Percentiles rank a stretch among this genome's conserved stretches.
Conservation (phyloP, 805 yeast genomes). For the Wickerhamia fluorescens region DNA sequence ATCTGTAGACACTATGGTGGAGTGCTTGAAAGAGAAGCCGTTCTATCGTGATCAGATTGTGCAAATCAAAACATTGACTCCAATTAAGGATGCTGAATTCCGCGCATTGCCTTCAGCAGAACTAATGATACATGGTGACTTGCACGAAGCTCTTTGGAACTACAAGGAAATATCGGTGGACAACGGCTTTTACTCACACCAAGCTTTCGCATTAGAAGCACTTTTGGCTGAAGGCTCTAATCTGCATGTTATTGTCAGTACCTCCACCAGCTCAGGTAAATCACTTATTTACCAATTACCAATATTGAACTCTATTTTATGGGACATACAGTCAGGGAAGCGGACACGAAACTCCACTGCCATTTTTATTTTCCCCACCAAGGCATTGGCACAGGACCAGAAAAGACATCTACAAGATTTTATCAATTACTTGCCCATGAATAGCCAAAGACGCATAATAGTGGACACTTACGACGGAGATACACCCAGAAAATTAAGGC, state of each 20-base stretch:
- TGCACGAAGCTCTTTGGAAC: conserved; percentile 41
- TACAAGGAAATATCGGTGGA: conserved; percentile 38
- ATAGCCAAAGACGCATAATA: conserved; percentile 32
- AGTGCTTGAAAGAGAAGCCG: conserved; percentile 37
- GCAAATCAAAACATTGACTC: conserved; percentile 39
- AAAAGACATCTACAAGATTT: conserved; percentile 66
- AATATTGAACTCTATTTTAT: conserved; percentile 44
- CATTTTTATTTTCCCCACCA: conserved; percentile 90
- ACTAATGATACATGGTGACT: conserved; percentile 42
- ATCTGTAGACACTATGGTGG: conserved; percentile 43
- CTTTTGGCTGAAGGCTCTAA: conserved; percentile 32
- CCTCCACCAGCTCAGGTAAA: conserved; percentile 95
- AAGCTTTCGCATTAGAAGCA: conserved; percentile 65
- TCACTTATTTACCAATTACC: conserved; percentile 90
- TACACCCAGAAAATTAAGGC: conserved; percentile 55
- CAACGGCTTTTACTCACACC: conserved; percentile 65
- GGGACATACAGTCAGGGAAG: conserved; percentile 30
- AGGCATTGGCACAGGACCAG: conserved; percentile 97
- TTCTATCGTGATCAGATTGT: conserved; percentile 62
- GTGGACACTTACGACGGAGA: conserved; percentile 94
- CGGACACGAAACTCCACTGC: conserved; percentile 47
- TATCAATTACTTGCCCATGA: conserved; percentile 40
- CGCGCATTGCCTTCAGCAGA: conserved; percentile 33
- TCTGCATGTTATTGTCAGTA: conserved; percentile 77
- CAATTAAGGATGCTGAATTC: conserved; percentile 40